Conservation (phyloP, 441 rosid genomes). For the Cnidoscolus chayamansa region DNA sequence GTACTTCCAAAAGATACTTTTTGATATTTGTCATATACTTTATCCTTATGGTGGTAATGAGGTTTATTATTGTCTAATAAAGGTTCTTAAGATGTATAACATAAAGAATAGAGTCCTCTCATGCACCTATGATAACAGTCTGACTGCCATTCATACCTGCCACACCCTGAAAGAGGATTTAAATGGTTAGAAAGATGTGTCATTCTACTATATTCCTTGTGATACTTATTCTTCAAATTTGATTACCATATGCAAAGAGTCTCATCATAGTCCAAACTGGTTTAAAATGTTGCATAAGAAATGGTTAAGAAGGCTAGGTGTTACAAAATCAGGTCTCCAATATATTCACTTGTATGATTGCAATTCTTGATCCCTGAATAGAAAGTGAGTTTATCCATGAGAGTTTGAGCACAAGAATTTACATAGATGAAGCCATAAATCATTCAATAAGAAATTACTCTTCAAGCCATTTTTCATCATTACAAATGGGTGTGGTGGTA, state of each 20-base stretch:
- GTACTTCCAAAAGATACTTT: conserved; percentile 62
- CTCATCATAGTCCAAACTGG: conserved; percentile 75
- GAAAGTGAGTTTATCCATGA: conserved; percentile 83
- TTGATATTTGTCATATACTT: conserved; percentile 70
- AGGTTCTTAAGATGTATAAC: conserved; percentile 60
- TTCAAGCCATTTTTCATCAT: conserved; percentile 57
- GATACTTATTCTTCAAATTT: conserved; percentile 72
- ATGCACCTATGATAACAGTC: conserved; percentile 89
- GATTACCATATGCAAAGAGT: conserved; percentile 57
- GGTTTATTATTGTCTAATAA: conserved; percentile 51
- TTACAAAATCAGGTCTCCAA: conserved; percentile 72
- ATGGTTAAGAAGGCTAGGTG: conserved; percentile 80
- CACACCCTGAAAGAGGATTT: conserved; percentile 70
- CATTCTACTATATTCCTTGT: conserved; percentile 83
- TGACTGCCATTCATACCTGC: conserved; percentile 70
- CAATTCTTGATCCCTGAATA: conserved; percentile 85
- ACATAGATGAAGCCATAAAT: conserved; percentile 77
- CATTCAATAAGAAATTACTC: conserved; percentile 72
- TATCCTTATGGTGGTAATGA: conserved; percentile 72
- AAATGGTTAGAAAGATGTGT: conserved; percentile 62
- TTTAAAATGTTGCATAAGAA: conserved; percentile 74
- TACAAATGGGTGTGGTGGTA: conserved; percentile 44
- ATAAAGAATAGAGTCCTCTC: conserved; percentile 64
- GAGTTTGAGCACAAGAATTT: conserved; percentile 56
- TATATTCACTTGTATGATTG: conserved; percentile 74